Conservation (phyloP, 208 protist species). For the Acanthamoeba castellanii region DNA sequence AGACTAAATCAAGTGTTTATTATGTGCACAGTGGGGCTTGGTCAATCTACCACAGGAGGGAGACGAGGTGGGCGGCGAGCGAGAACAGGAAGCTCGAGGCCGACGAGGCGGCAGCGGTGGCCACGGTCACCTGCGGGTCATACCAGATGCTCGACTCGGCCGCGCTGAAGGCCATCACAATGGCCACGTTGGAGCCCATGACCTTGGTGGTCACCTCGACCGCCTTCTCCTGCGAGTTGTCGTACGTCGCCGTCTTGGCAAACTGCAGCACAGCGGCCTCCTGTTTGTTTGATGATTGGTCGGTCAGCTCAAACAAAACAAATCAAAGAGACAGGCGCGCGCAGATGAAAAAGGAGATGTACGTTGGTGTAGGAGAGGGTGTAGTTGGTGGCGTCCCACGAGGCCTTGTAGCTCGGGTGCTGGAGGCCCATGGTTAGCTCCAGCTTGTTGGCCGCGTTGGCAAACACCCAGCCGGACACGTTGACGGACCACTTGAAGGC, state of each 20-base stretch:
- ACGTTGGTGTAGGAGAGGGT: neutral
- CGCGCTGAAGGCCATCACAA: neutral
- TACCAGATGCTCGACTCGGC: constrained; percentile 1
- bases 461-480: neutral
- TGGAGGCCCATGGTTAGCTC: neutral
- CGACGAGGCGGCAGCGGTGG: neutral
- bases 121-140: neutral
- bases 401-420: constrained; percentile 38
- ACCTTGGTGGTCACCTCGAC: neutral
- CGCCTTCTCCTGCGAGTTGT: neutral
- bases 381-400: neutral
- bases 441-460: neutral
- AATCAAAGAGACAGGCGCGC: neutral
- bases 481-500: constrained; percentile 24
- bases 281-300: neutral
- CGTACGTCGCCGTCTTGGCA: neutral
- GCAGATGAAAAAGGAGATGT: neutral
- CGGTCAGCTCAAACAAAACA: neutral
- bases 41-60: too few relatives aligned
- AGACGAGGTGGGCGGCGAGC: too few relatives aligned
- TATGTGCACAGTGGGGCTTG: too few relatives aligned
- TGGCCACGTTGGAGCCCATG: neutral
- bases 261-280: neutral
- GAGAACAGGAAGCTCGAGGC: too few relatives aligned
- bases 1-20: too few relatives aligned